Percentiles rank a stretch among this genome's conserved stretches.
These are phyloP conservation scores for Tricholoma saponaceum DNA, from an alignment of 768 basidiomycete genomes.

Conservation along the genomic window DNA sequence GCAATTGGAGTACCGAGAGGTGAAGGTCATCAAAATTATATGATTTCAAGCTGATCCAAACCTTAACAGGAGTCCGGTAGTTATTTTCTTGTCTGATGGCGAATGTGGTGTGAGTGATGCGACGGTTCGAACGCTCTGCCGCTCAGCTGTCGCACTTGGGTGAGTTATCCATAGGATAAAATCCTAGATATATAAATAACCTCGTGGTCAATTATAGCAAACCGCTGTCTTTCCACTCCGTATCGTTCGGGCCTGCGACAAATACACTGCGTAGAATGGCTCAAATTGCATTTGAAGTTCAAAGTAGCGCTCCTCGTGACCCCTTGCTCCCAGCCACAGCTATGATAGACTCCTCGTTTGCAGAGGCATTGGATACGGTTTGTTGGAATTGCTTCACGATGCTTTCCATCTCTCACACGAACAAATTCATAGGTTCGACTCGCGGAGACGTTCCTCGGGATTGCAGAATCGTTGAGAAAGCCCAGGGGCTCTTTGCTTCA, in stretches of 20 bases:
- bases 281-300: conserved; percentile 43
- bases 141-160: conserved; percentile 41
- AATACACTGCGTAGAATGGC: conserved; percentile 43
- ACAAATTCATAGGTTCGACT: conserved; percentile 39
- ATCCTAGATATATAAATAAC: background rate
- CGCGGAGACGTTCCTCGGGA: conserved; percentile 53
- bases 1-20: conserved; percentile 50
- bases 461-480: conserved; percentile 55
- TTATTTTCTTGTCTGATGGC: conserved; percentile 57
- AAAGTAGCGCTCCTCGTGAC: conserved; percentile 39
- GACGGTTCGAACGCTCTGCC: conserved; percentile 36
- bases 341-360: conserved; percentile 41
- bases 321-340: conserved; percentile 27
- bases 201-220: conserved; percentile 29
- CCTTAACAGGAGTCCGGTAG: conserved; percentile 37
- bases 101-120: conserved; percentile 36
- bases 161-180: conserved; percentile 10
- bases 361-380: conserved; percentile 49
- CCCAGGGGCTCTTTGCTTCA: conserved; percentile 42
- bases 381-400: conserved; percentile 8
- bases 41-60: background rate
- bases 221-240: conserved; percentile 53
- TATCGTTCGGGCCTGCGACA: conserved; percentile 45
- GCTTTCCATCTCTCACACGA: background rate
- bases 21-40: conserved; percentile 7